A percentile compares a stretch with the other conserved stretches of the same genome.
These are phyloP conservation scores for Aquilaria agallochum DNA, from an alignment of 441 rosid species.

Conservation along the genomic window DNA sequence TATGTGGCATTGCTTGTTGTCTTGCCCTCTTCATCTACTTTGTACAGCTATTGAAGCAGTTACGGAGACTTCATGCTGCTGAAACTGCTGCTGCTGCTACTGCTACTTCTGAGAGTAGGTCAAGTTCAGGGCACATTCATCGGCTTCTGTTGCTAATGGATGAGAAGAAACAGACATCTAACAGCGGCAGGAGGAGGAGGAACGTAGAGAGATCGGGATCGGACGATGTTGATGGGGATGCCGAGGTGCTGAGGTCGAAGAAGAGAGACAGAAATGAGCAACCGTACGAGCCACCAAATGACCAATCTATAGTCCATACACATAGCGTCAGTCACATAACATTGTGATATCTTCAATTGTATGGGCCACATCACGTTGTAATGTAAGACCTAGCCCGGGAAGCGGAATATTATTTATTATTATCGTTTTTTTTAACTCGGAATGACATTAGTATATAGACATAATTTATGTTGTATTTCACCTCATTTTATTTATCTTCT, in stretches of 20 bases:
- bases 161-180: conserved; percentile 50
- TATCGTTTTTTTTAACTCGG: too few relatives aligned
- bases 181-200: conserved; percentile 40
- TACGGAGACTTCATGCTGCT: conserved; percentile 15
- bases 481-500: too few relatives aligned
- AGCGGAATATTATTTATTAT: too few relatives aligned
- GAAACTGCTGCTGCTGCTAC: conserved; percentile 6
- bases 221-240: conserved; percentile 21
- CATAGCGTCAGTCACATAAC: too few relatives aligned
- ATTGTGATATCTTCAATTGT: too few relatives aligned
- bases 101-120: conserved; percentile 11
- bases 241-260: conserved; percentile 25
- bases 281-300: too few relatives aligned
- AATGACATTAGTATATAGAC: too few relatives aligned
- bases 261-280: conserved; percentile 2
- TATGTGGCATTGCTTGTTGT: conserved; percentile 71
- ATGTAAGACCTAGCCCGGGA: too few relatives aligned
- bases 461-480: too few relatives aligned
- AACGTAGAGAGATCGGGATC: conserved; percentile 44
- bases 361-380: too few relatives aligned
- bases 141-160: conserved; percentile 71
- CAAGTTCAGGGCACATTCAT: conserved; percentile 40
- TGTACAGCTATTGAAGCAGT: conserved; percentile 36
- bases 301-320: too few relatives aligned
- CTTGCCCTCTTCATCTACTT: conserved; percentile 62